Base-by-base conservation (phyloP, 768 basidiomycete genomes). In the Macrocybe gigantea region DNA sequence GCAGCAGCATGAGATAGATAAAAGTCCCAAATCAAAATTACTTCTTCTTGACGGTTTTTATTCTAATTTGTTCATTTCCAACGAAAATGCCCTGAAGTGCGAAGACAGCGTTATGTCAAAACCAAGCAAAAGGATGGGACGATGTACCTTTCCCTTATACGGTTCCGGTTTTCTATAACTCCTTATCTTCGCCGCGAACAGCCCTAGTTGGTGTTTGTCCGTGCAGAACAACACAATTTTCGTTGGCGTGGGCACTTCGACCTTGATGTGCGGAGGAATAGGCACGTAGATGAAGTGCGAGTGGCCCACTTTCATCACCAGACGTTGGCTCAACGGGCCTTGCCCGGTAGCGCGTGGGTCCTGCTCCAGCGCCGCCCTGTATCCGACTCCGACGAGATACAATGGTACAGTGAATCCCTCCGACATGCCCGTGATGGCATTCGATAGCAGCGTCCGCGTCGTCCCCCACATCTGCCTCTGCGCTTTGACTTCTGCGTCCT, bases 391-490 rank as follows among this genome's bases (percentile, higher is more conserved):
- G 52, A 97, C 94, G 52, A 99, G 80, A 60, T 85, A 85, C 11
- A 99, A 64, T 10, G 91, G 84, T 7, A 90, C 75, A 0, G 76
- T 77, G 69, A 90, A 97, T 4, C 94, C 94, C 50, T 83, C 79
- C 5, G 90, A 87, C 74, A 97, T 91, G 38, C 95, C 95, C 10
- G 70, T 75, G 53, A 99, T 79, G 11, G 94, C 93, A 62, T 98
- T 97, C 54, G 77, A 72, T 62, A 97, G 88, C 54, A 93, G 75
- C 0, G 93, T 87, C 45, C 94, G 82, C 10, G 91, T 94, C 39
- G 90, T 82, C n/a, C 95, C 95, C 94, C 95, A 98, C 77, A 90
- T 85, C 49, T 85, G 79, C 38, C 90, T 81, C 65, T 97, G 94
- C 45, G 79, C 69, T 63, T 90, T 88, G 44, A 80, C 61, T 37